Percentiles rank a stretch among this genome's conserved stretches.
Conservation (phyloP, 1,284 basidiomycete genomes). For the Tetrapyrgos nigripes region DNA sequence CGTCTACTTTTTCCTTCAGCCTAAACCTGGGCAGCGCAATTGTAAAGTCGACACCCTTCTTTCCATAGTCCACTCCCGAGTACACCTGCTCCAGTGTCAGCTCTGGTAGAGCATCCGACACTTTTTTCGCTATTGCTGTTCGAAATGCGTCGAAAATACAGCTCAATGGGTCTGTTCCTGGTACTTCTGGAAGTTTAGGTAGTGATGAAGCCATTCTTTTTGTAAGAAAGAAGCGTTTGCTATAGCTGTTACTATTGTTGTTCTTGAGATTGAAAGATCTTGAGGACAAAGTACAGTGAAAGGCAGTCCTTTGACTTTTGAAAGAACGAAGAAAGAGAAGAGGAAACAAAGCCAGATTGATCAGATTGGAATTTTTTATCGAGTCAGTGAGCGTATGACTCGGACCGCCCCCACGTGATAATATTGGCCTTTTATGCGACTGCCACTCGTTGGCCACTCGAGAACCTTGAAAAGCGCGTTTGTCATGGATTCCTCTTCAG, state of each 20-base stretch:
- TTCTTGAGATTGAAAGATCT: neutral
- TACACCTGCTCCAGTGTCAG: constrained; percentile 79
- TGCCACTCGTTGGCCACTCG: too few species aligned
- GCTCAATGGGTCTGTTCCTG: constrained; percentile 74
- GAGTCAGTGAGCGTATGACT: neutral
- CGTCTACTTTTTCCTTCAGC: constrained; percentile 84
- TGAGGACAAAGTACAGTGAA: neutral
- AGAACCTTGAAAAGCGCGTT: too few species aligned
- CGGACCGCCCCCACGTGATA: neutral
- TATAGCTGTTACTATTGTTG: neutral
- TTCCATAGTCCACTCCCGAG: constrained; percentile 87
- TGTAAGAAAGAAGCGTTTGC: neutral
- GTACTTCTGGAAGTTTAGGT: constrained; percentile 56
- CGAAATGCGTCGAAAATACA: constrained; percentile 87
- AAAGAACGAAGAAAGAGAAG: neutral
- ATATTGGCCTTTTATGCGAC: too few species aligned
- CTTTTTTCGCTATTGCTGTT: constrained; percentile 80
- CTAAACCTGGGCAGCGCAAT: constrained; percentile 93
- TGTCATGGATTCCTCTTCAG: too few species aligned
- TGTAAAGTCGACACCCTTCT: constrained; percentile 93
- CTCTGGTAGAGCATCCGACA: constrained; percentile 73
- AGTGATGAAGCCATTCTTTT: constrained; percentile 27
- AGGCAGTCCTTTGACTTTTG: neutral
- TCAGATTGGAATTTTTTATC: neutral
- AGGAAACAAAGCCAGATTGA: neutral